Evolutionary conservation across 495 filamentous ascomycete genomes (phyloP).

Genomic region (Hapsidospora chrysogenum): DNA sequence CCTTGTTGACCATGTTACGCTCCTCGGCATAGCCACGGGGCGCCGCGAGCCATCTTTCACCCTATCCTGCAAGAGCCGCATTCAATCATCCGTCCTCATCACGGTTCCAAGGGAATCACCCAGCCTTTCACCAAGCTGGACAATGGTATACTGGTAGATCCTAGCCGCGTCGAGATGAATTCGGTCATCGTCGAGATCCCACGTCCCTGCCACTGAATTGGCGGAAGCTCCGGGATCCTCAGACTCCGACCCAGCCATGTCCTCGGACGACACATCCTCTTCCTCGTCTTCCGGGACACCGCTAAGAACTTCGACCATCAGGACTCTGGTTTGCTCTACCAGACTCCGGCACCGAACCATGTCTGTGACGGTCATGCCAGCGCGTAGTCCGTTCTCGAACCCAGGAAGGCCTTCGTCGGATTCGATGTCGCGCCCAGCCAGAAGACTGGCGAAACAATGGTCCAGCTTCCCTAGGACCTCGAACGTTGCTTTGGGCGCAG

Average conservation of each 20-base stretch:
- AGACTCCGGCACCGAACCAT: constrained; percentile 70
- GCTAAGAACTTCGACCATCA: constrained; percentile 46
- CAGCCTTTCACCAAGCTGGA: constrained; percentile 47
- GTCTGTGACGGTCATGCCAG: constrained; percentile 46
- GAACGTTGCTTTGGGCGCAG: constrained; percentile 48
- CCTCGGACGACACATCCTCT: constrained; percentile 15
- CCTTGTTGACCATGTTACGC: too few relatives aligned
- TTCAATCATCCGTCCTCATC: background rate
- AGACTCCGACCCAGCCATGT: constrained; percentile 19
- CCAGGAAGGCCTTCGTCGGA: constrained; percentile 50
- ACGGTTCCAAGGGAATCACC: constrained; percentile 9
- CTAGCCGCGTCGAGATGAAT: constrained; percentile 48
- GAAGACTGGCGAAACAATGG: constrained; percentile 52
- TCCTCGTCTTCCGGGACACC: constrained; percentile 17
- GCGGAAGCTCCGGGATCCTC: constrained; percentile 1
- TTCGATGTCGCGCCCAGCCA: constrained; percentile 48
- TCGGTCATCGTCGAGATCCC: constrained; percentile 17
- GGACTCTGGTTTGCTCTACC: constrained; percentile 50
- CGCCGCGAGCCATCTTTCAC: too few relatives aligned
- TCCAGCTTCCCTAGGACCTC: constrained; percentile 59
- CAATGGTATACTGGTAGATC: constrained; percentile 66
- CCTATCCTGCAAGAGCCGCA: too few relatives aligned
- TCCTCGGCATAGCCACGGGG: too few relatives aligned
- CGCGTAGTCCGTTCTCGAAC: constrained; percentile 36
- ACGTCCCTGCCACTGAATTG: constrained; percentile 6